A percentile compares a stretch with the other conserved stretches of the same genome.
Evolutionary conservation across 2,329 filamentous ascomycete genomes (phyloP).

Genomic region (Apiospora malaysiana): DNA sequence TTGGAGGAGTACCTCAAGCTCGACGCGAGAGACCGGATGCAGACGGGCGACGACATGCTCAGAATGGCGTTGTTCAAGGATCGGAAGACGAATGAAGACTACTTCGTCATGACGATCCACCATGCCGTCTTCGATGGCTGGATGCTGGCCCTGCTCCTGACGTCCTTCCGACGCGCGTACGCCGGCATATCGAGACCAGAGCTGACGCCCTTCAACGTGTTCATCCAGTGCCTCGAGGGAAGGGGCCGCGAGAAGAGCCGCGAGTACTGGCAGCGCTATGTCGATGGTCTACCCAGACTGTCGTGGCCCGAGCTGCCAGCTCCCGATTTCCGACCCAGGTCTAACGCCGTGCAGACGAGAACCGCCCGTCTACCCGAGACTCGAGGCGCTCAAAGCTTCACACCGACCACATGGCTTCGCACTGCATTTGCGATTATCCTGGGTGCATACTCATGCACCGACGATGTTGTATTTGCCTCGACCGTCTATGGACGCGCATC

Average conservation of each 20-base stretch:
- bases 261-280: conserved; percentile 9
- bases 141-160: conserved; percentile 22
- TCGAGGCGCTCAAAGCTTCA: not conserved
- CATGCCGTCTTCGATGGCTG: conserved; percentile 25
- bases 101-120: conserved; percentile 24
- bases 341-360: conserved; percentile 5
- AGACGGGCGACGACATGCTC: conserved; percentile 3
- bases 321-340: conserved; percentile 2
- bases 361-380: not conserved
- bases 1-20: conserved; percentile 8
- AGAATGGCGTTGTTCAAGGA: not conserved
- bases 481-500: not conserved
- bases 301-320: conserved; percentile 9
- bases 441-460: not conserved
- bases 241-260: not conserved
- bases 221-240: not conserved
- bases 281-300: not conserved
- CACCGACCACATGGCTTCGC: not conserved
- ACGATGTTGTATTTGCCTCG: not conserved
- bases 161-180: not conserved
- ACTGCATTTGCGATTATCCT: not conserved
- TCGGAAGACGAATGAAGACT: not conserved
- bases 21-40: not conserved
- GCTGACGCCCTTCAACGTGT: not conserved
- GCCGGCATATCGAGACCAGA: not conserved